phyloP scores from a whole-genome alignment of 1,284 basidiomycete species.

The Cryptococcus sp. region DNA sequence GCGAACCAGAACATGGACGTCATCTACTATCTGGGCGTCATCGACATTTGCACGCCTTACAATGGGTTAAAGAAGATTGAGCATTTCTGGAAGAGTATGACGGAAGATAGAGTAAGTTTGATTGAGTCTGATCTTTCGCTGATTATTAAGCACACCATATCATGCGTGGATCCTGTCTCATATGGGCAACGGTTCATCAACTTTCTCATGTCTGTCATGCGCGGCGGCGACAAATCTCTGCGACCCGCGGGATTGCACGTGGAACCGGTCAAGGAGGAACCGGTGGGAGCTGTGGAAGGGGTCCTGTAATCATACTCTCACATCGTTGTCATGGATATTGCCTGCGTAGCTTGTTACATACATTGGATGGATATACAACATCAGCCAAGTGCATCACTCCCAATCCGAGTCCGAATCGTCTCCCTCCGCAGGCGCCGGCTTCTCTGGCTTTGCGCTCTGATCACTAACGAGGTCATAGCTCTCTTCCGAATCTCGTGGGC shows the following conservation, averaged over 20 bases:
- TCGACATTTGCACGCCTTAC: conserved; percentile 94
- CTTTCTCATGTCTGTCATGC: conserved; percentile 85
- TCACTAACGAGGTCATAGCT: conserved; percentile 54
- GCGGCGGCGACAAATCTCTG: conserved; percentile 63
- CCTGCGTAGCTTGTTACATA: too few relatives aligned
- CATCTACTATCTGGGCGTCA: conserved; percentile 93
- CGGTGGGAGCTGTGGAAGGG: background rate
- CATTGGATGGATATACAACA: background rate
- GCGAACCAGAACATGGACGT: conserved; percentile 70
- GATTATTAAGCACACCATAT: conserved; percentile 78
- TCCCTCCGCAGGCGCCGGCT: conserved; percentile 10
- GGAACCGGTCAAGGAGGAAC: conserved; percentile 14
- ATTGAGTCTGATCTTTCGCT: conserved; percentile 3
- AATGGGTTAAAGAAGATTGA: conserved; percentile 76
- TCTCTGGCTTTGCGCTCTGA: conserved; percentile 24
- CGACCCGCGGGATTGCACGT: conserved; percentile 39
- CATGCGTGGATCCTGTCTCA: conserved; percentile 79
- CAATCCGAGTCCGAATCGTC: conserved; percentile 53
- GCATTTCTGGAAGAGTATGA: conserved; percentile 88
- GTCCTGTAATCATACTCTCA: too few relatives aligned
- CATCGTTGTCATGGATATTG: too few relatives aligned
- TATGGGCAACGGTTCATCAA: conserved; percentile 84
- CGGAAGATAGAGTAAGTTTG: conserved; percentile 74
- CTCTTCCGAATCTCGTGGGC: conserved; percentile 54
- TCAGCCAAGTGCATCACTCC: conserved; percentile 39